Conservation (phyloP, 345 rosid genomes). For the Eutrema yunnanense region DNA sequence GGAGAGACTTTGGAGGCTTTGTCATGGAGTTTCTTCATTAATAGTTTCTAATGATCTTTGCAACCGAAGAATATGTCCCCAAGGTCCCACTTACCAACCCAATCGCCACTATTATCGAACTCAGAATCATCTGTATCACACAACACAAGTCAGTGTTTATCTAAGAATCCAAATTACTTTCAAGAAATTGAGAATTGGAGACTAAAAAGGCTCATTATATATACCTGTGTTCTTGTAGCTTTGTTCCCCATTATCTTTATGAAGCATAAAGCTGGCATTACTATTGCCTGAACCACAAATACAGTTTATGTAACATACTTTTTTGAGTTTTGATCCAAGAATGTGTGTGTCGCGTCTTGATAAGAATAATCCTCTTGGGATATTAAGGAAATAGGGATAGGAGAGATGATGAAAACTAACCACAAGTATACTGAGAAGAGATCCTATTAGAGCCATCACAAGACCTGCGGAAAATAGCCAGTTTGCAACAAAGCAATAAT, state of each 20-base stretch:
- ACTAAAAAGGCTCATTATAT: background rate
- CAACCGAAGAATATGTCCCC: constrained; percentile 63
- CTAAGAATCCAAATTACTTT: background rate
- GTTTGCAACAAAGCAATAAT: background rate
- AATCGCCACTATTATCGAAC: constrained; percentile 31
- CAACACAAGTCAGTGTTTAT: background rate
- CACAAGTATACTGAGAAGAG: constrained; percentile 73
- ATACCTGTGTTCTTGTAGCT: constrained; percentile 66
- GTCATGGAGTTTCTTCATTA: constrained; percentile 9
- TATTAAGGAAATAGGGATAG: background rate
- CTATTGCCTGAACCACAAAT: constrained; percentile 50
- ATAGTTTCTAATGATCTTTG: constrained; percentile 34
- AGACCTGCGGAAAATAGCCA: constrained; percentile 45
- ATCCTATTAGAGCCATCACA: constrained; percentile 89
- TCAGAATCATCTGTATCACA: constrained; percentile 43
- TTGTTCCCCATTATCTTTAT: constrained; percentile 60
- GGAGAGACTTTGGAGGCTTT: background rate
- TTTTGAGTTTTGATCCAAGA: background rate
- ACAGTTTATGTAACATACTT: background rate
- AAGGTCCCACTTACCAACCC: constrained; percentile 52
- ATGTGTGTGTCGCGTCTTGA: background rate
- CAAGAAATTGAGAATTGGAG: background rate
- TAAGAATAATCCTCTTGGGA: background rate
- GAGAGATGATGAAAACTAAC: constrained; percentile 38
- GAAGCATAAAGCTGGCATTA: constrained; percentile 77